Conservation (phyloP, 306 rosid species). For the Lupinus albus region DNA sequence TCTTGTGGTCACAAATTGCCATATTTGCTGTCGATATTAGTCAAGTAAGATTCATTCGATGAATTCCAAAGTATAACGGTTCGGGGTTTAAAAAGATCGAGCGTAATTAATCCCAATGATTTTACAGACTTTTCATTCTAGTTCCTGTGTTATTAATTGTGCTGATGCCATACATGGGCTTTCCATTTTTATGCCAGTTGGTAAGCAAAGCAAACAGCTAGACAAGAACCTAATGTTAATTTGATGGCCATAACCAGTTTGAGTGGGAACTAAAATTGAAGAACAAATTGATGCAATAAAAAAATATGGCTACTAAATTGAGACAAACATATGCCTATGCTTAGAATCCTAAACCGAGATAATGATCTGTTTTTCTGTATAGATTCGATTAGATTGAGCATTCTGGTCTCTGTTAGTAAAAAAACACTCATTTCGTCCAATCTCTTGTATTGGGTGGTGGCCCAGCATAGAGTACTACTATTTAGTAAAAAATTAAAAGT, state of each 20-base stretch:
- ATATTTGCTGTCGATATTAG: conserved; percentile 18
- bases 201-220: conserved; percentile 16
- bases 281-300: conserved; percentile 15
- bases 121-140: conserved; percentile 3
- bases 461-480: neutral
- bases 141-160: conserved; percentile 11
- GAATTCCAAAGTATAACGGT: conserved; percentile 20
- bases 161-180: neutral
- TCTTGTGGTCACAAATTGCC: conserved; percentile 17
- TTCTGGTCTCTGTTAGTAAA: conserved; percentile 6
- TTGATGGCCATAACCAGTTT: conserved; percentile 21
- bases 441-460: conserved; percentile 20
- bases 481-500: neutral
- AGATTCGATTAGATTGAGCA: neutral
- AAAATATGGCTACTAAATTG: conserved; percentile 17
- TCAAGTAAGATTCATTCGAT: conserved; percentile 20
- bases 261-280: conserved; percentile 26
- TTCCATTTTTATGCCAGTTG: conserved; percentile 31
- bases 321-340: conserved; percentile 6
- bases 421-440: neutral
- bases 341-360: conserved; percentile 31
- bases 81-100: conserved; percentile 5
- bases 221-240: conserved; percentile 26
- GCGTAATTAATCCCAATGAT: conserved; percentile 16
- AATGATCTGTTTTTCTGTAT: neutral